Evolutionary conservation across 129 eudicot genomes (phyloP).

Genomic region (Lactuca sativa): DNA sequence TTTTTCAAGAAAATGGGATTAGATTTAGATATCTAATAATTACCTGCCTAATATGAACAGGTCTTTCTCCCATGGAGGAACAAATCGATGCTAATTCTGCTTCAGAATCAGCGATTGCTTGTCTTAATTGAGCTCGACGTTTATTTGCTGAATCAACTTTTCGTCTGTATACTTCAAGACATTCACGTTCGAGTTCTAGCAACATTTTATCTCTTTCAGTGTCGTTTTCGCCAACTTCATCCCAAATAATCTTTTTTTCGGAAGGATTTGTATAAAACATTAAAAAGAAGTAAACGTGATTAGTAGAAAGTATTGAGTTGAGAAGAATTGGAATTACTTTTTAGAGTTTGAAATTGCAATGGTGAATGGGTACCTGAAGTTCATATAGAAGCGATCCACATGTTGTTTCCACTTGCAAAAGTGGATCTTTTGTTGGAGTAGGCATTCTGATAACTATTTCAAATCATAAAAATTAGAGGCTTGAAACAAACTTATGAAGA

Average conservation of each 20-base stretch:
- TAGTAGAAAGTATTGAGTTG: conserved; percentile 3
- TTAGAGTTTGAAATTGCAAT: background rate
- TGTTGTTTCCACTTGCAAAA: conserved; percentile 63
- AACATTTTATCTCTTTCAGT: conserved; percentile 53
- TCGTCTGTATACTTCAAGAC: conserved; percentile 83
- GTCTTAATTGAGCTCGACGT: conserved; percentile 73
- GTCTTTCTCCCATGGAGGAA: conserved; percentile 85
- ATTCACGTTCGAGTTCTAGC: conserved; percentile 86
- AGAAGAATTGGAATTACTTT: background rate
- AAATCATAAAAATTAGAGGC: background rate
- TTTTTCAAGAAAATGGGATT: background rate
- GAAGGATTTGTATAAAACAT: background rate
- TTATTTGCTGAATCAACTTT: conserved; percentile 83
- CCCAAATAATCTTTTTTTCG: conserved; percentile 68
- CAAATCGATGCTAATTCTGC: conserved; percentile 93
- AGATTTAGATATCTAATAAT: background rate
- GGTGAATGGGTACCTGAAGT: conserved; percentile 53
- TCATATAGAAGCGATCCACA: conserved; percentile 86
- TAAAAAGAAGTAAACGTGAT: background rate
- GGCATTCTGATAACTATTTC: conserved; percentile 41
- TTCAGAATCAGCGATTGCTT: conserved; percentile 87
- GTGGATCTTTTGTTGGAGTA: conserved; percentile 44
- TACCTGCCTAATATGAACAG: conserved; percentile 91
- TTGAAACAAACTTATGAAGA: too few species aligned
- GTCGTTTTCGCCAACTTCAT: conserved; percentile 93